Conservation (phyloP, 2,329 filamentous ascomycete genomes). For the Delphinella strobiligena region DNA sequence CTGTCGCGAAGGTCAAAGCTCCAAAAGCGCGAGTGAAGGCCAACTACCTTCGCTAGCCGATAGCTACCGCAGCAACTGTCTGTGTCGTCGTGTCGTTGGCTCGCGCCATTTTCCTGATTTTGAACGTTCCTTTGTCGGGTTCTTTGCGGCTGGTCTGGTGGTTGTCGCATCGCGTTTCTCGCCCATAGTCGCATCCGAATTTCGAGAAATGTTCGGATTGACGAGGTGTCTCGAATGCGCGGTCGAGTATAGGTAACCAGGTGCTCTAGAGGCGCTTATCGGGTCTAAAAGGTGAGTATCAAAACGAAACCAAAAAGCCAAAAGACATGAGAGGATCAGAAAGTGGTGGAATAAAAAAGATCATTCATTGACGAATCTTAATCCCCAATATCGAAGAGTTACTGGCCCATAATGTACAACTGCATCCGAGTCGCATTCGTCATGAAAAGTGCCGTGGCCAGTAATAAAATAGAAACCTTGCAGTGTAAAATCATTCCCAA, state of each 20-base stretch:
- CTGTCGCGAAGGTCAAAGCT: not conserved
- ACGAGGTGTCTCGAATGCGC: too few species aligned
- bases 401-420: not conserved
- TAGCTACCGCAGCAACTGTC: not conserved
- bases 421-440: not conserved
- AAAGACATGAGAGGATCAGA: not conserved
- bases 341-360: not conserved
- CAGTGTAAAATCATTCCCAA: conserved; percentile 24
- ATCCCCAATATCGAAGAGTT: not conserved
- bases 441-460: not conserved
- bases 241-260: not conserved
- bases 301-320: not conserved
- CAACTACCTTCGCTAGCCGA: not conserved
- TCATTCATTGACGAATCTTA: not conserved
- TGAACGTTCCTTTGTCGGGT: too few species aligned
- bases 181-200: too few species aligned
- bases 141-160: too few species aligned
- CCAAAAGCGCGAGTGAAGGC: not conserved
- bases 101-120: too few species aligned
- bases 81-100: not conserved
- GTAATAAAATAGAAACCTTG: conserved; percentile 11
- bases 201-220: too few species aligned
- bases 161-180: too few species aligned
- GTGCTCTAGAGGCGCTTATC: not conserved
- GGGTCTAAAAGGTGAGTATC: not conserved